Conservation (phyloP, 1,139 yeast species). For the Yamadazyma aaseri region DNA sequence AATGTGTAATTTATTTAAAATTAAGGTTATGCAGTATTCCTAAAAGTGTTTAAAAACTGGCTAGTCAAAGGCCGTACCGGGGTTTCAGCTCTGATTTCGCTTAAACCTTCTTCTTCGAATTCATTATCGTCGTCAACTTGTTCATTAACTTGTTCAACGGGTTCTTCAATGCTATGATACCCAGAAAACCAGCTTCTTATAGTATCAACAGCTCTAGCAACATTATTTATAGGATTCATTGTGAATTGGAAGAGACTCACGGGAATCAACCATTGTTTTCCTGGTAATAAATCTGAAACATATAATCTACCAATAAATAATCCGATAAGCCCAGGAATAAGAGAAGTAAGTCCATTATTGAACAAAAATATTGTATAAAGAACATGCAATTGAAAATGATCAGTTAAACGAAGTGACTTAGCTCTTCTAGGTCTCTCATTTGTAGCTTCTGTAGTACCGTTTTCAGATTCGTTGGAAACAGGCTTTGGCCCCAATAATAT, state of each 20-base stretch:
- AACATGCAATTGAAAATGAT: conserved; percentile 57
- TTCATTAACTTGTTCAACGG: conserved; percentile 11
- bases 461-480: conserved; percentile 3
- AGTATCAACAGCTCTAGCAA: conserved; percentile 1
- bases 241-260: conserved; percentile 22
- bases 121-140: conserved; percentile 10
- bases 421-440: no score
- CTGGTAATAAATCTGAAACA: conserved; percentile 57
- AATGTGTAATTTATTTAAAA: no score
- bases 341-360: conserved; percentile 52
- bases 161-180: conserved; percentile 14
- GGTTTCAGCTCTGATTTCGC: conserved; percentile 46
- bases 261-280: conserved; percentile 54
- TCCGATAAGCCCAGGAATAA: conserved; percentile 56
- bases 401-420: conserved; percentile 38
- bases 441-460: neutral
- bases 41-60: conserved; percentile 58
- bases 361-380: conserved; percentile 51
- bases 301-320: conserved; percentile 59
- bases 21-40: conserved; percentile 19
- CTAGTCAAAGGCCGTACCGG: conserved; percentile 60
- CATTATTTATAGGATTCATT: conserved; percentile 21
- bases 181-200: conserved; percentile 7
- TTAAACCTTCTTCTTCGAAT: conserved; percentile 16
- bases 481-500: conserved; percentile 27